phyloP scores from a whole-genome alignment of 148 eudicot species.

The Rhododendron molle region DNA sequence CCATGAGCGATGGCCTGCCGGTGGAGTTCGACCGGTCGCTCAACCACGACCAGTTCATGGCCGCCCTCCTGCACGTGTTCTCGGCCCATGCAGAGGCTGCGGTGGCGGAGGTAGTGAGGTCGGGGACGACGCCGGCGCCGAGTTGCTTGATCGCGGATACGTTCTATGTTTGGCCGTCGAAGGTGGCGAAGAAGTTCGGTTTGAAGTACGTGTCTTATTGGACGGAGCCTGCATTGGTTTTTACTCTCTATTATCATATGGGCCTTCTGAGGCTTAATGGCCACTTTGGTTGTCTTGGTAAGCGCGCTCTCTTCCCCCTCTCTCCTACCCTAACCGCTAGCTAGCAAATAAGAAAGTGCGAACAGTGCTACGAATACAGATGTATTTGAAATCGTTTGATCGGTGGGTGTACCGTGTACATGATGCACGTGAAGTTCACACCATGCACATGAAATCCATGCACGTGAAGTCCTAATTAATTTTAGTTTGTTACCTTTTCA shows the following conservation, averaged over 20 bases:
- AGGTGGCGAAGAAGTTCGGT: constrained; percentile 49
- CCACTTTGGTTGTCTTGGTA: constrained; percentile 61
- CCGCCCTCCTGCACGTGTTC: constrained; percentile 42
- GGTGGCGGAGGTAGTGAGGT: constrained; percentile 21
- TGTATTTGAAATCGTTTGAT: no score
- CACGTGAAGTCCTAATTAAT: no score
- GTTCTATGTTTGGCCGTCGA: constrained; percentile 59
- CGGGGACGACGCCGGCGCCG: constrained; percentile 8
- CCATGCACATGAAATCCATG: no score
- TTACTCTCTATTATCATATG: constrained; percentile 52
- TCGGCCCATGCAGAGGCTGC: constrained; percentile 41
- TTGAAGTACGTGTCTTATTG: constrained; percentile 52
- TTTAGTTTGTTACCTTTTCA: no score
- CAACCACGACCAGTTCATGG: constrained; percentile 42
- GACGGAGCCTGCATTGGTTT: constrained; percentile 75
- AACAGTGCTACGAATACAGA: no score
- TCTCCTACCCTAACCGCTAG: no score
- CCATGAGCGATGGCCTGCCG: constrained; percentile 51
- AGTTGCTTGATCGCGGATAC: constrained; percentile 61
- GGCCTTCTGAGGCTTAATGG: constrained; percentile 49
- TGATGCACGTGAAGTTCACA: no score
- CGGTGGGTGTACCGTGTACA: no score
- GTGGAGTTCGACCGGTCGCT: constrained; percentile 27
- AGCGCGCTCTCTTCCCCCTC: not conserved
- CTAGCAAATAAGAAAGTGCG: no score